Evolutionary conservation across 495 filamentous ascomycete species (phyloP).

Genomic region (Viridothelium virens): DNA sequence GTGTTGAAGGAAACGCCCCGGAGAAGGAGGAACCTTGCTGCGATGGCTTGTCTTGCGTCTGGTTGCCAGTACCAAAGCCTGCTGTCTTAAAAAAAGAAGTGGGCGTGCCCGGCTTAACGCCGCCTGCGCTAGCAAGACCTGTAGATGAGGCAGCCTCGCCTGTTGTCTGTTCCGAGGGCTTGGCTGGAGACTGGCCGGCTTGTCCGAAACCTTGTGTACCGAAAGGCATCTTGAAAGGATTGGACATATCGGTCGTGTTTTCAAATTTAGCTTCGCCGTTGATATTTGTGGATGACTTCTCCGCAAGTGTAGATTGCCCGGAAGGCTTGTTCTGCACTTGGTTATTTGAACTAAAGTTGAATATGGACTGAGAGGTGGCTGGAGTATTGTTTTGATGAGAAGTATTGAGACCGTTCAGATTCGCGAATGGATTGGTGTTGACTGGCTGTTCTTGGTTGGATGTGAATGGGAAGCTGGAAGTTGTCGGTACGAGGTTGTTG

Average conservation of each 20-base stretch:
- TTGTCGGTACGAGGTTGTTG: conserved; percentile 8
- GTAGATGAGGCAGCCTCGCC: too few relatives aligned
- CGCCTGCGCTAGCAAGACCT: too few relatives aligned
- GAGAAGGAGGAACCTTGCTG: background rate
- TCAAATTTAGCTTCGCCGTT: background rate
- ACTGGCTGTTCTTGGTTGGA: background rate
- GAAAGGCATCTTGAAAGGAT: background rate
- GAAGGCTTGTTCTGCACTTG: background rate
- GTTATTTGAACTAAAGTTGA: background rate
- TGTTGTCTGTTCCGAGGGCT: too few relatives aligned
- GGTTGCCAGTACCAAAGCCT: conserved; percentile 14
- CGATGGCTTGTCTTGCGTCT: background rate
- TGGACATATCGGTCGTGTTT: background rate
- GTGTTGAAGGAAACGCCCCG: background rate
- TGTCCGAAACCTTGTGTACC: background rate
- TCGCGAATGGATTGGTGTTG: background rate
- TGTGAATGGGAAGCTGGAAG: conserved; percentile 8
- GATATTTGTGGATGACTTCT: background rate
- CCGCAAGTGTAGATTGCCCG: background rate
- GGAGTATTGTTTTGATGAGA: background rate
- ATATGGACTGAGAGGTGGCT: background rate
- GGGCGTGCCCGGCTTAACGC: too few relatives aligned
- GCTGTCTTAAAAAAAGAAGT: background rate
- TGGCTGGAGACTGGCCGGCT: too few relatives aligned
- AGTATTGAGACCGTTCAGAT: background rate